phyloP scores from a whole-genome alignment of 1,139 yeast species.

The Komagataea norvegica region DNA sequence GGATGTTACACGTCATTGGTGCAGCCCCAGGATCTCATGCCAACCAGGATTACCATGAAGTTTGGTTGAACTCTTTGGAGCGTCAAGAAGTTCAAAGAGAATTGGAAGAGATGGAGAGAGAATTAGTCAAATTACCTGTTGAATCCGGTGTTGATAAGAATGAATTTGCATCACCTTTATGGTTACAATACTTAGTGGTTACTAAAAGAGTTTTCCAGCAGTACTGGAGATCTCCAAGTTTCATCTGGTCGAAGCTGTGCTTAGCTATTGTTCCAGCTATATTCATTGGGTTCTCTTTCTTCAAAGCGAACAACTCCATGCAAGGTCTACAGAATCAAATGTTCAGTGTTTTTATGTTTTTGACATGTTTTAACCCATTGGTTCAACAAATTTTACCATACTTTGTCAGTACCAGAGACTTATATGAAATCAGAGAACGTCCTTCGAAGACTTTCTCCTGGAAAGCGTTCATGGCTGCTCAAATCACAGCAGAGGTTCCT shows the following conservation, averaged over 20 bases:
- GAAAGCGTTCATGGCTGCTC: conserved; percentile 57
- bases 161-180: conserved; percentile 40
- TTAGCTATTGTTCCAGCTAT: conserved; percentile 42
- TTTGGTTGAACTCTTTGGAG: conserved; percentile 61
- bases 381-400: conserved; percentile 72
- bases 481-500: conserved; percentile 67
- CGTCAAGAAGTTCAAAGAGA: conserved; percentile 39
- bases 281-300: conserved; percentile 58
- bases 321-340: conserved; percentile 63
- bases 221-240: conserved; percentile 72
- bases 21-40: conserved; percentile 81
- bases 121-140: conserved; percentile 27
- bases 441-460: conserved; percentile 67
- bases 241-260: conserved; percentile 61
- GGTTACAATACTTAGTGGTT: conserved; percentile 50
- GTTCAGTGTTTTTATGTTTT: conserved; percentile 69
- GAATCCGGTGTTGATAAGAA: conserved; percentile 23
- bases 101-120: conserved; percentile 42
- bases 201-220: conserved; percentile 52
- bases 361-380: conserved; percentile 56
- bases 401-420: conserved; percentile 65
- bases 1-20: conserved; percentile 81
- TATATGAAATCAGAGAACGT: conserved; percentile 88
- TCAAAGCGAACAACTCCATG: conserved; percentile 54
- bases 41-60: conserved; percentile 58